Conservation (phyloP, 106 monocot genomes). For the Dioscorea alata region DNA sequence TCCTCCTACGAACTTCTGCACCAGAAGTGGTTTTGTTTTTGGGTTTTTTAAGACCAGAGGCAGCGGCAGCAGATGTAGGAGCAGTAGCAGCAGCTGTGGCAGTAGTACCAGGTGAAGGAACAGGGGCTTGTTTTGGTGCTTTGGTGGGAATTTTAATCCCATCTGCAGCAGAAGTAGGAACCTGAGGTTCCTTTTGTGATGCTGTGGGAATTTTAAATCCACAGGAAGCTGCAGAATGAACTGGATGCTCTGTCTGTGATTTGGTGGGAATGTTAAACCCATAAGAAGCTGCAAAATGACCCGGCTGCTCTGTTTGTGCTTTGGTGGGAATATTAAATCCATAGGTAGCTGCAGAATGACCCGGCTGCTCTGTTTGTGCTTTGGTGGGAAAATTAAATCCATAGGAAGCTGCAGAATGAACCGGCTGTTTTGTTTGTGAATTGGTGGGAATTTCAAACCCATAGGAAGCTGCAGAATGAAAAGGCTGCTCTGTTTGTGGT, state of each 20-base stretch:
- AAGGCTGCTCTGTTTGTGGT: conserved; percentile 5
- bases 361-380: conserved; percentile 11
- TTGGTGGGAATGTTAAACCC: conserved; percentile 22
- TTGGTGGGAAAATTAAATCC: not conserved
- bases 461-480: conserved; percentile 17
- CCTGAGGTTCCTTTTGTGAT: no score
- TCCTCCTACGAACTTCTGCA: conserved; percentile 13
- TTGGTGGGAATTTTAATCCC: conserved; percentile 14
- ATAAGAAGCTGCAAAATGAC: no score
- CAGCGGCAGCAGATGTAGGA: not conserved
- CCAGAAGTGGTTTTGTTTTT: conserved; percentile 17
- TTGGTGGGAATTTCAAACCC: conserved; percentile 22
- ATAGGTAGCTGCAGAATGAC: not conserved
- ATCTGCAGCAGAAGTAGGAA: not conserved
- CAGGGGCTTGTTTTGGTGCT: not conserved
- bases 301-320: no score
- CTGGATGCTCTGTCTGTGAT: no score
- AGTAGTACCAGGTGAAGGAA: conserved; percentile 10
- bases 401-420: no score
- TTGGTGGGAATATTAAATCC: conserved; percentile 21
- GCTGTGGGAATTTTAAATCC: no score
- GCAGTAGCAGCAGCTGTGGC: conserved; percentile 9
- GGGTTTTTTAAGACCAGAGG: conserved; percentile 13
- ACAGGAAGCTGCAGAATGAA: no score
- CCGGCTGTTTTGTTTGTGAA: not conserved